These are phyloP conservation scores for Pestalotiopsis sp. DNA, from an alignment of 2,329 filamentous ascomycete species.

Conservation along the genomic window DNA sequence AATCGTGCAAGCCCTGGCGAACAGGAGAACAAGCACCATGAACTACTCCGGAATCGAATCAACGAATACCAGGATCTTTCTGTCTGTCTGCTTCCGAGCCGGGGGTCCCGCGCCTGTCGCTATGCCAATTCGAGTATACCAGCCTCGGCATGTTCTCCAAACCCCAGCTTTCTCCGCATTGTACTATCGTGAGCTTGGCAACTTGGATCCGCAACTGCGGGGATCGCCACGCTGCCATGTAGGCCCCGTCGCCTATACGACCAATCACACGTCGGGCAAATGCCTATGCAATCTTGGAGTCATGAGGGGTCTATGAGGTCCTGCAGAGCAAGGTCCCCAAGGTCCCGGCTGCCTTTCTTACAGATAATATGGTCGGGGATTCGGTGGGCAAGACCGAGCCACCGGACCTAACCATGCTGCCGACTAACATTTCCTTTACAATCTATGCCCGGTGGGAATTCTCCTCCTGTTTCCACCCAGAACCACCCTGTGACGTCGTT, in stretches of 20 bases:
- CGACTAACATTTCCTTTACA: not conserved
- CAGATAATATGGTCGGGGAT: not conserved
- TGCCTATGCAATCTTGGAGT: not conserved
- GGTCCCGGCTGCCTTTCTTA: too few relatives aligned
- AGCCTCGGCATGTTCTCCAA: conserved; percentile 5
- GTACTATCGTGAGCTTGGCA: not conserved
- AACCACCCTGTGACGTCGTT: not conserved
- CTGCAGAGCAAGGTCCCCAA: too few relatives aligned
- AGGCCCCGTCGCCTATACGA: not conserved
- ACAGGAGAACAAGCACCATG: not conserved
- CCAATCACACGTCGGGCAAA: not conserved
- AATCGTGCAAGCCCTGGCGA: too few relatives aligned
- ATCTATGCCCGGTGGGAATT: not conserved
- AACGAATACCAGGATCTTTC: too few relatives aligned
- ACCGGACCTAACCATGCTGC: not conserved
- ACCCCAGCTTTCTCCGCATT: conserved; percentile 10
- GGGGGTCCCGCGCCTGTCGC: not conserved
- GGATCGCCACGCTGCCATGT: not conserved
- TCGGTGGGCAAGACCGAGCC: not conserved
- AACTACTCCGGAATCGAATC: not conserved
- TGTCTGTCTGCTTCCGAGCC: not conserved
- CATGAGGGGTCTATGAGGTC: not conserved
- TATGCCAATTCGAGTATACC: not conserved
- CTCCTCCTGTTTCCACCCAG: not conserved
- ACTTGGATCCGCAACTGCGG: not conserved